Base-by-base conservation (phyloP, 257 asterid species). In the Scutellaria baicalensis region DNA sequence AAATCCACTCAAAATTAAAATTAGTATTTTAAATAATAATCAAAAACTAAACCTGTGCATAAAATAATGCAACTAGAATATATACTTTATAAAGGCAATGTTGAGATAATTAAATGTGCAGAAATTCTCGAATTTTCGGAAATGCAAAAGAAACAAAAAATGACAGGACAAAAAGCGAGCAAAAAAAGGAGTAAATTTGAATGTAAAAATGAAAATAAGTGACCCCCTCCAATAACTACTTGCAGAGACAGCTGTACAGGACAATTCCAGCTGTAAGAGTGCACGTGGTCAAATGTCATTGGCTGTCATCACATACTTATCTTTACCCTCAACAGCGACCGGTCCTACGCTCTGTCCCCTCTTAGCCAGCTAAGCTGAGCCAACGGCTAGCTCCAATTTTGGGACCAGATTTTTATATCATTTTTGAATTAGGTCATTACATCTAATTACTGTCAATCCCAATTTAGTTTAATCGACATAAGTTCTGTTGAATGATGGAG, bases 201-300 rank as follows among this genome's bases (percentile, higher is more conserved):
- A 72, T n/a, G n/a, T n/a, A n/a, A n/a, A n/a, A n/a, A n/a, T n/a
- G n/a, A n/a, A n/a, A n/a, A n/a, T n/a, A n/a, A n/a, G n/a, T n/a
- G n/a, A n/a, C n/a, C 59, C 69, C 43, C 60, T 33, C 71, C 62
- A 74, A 71, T 77, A 49, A 71, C 78, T 77, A 64, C 72, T 81
- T 82, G 77, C 82, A 62, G 65, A 43, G 83, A 88, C 90, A 88
- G 52, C 90, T 84, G 88, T 77, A 77, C 79, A 77, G 43, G 75
- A 31, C 59, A 71, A 59, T 55, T 76, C 44, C 94, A 90, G 92
- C 96, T 86, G 96, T 83, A 21, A 9, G 0, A 1, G 0, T 27
- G 73, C 85, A 84, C 84, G 93, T 86, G 88, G 43, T 5, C 0
- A 0, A 0, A 0, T 0, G 0, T 43, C 5, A 86, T 83, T 86